Evolutionary conservation across 2,329 filamentous ascomycete species (phyloP), one percentile per base, ranked within the genome.

Genomic region (Plectosphaerella sp.): DNA sequence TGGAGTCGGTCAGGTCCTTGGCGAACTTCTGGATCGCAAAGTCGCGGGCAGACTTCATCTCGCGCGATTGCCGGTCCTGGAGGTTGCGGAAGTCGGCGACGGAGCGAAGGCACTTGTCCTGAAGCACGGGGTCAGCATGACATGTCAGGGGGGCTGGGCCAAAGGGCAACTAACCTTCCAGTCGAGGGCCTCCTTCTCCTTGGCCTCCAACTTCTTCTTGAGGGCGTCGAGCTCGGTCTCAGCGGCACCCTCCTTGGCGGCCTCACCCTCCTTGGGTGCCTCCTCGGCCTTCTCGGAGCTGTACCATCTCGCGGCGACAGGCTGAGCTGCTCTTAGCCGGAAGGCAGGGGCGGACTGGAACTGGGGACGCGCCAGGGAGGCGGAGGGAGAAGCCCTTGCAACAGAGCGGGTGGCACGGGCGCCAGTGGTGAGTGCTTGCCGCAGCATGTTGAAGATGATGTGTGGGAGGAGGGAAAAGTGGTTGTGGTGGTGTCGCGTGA

Each of bases 11-110:
- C 45, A 99, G 86, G 73, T 99, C 94, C 72, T 91, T 88, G 66
- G 93, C 91, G 74, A 99, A 97, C 61, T 87, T 91, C 69, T 96
- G 91, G 65, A 99, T 94, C 64, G 93, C 94, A 64, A 96, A 99
- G 73, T 96, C 89, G 62, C 87, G 87, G 18, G 93, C 90, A 18
- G 82, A 74, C 72, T 94, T 89, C 69, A 95, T 87, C 61, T 99
- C 94, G 66, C 94, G 91, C 70, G 87, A 83, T 43, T 91, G 96
- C 66, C 94, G 90, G 66, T 97, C 91, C 77, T 97, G 93, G 49
- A 99, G 88, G 76, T 97, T 99, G 69, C 91, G 91, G 83, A 95
- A 97, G 65, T 99, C 94, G 73, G 94, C 94, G 58, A 97, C 86
- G 51, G 89, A 88, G 68, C 94, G 93, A 58, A 97, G 83, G 73